A percentile compares a stretch with the other conserved stretches of the same genome.
Conservation (phyloP, 345 rosid genomes). For the Physaria fendleri region DNA sequence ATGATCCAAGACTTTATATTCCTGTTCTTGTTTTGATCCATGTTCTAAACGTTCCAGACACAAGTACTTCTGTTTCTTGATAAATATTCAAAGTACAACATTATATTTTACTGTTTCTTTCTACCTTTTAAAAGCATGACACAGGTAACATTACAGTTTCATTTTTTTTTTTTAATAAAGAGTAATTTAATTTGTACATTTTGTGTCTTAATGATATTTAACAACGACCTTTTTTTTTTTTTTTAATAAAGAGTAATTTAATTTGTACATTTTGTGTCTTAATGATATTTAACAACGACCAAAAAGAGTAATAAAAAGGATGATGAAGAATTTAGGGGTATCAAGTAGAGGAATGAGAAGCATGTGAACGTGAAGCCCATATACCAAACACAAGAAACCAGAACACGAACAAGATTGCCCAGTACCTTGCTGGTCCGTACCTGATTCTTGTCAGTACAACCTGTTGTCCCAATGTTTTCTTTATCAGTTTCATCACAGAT, state of each 20-base stretch:
- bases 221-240: neutral
- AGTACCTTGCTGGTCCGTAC: slow-evolving; percentile 94
- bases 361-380: slow-evolving; percentile 68
- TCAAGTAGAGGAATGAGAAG: slow-evolving; percentile 25
- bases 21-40: neutral
- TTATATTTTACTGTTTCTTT: too few species aligned
- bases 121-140: too few species aligned
- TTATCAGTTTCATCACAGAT: neutral
- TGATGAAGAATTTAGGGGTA: neutral
- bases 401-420: slow-evolving; percentile 91
- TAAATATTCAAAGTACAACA: too few species aligned
- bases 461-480: slow-evolving; percentile 33
- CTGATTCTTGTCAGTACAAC: slow-evolving; percentile 82
- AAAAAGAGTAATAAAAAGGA: neutral
- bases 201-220: neutral
- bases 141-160: too few species aligned
- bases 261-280: slow-evolving; percentile 12
- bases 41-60: too few species aligned
- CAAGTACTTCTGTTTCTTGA: too few species aligned
- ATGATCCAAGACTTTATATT: neutral
- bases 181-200: slow-evolving; percentile 10
- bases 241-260: neutral
- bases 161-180: neutral
- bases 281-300: neutral
- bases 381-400: slow-evolving; percentile 97